Conservation (phyloP, 768 basidiomycete genomes). For the Mycena metata region DNA sequence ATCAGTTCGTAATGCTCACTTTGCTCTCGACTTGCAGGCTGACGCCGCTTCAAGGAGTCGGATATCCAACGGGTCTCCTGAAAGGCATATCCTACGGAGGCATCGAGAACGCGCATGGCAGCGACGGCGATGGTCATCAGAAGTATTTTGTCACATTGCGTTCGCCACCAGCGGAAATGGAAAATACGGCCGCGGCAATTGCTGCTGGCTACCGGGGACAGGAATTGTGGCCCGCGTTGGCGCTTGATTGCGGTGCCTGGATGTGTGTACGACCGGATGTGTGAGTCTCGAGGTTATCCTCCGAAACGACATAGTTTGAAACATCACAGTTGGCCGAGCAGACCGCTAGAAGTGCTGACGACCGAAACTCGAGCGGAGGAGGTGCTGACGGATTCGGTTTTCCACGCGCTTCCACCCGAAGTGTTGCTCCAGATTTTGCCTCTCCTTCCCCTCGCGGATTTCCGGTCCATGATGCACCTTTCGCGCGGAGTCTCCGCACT, state of each 20-base stretch:
- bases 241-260: constrained; percentile 1
- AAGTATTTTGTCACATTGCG: background rate
- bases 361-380: background rate
- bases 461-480: background rate
- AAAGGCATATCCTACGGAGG: constrained; percentile 4
- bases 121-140: background rate
- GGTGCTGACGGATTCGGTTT: background rate
- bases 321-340: background rate
- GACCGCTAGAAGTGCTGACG: background rate
- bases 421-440: constrained; percentile 1
- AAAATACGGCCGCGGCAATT: constrained; percentile 1
- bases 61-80: background rate
- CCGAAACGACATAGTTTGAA: background rate
- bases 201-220: constrained; percentile 4
- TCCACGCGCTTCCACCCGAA: constrained; percentile 5
- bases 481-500: background rate
- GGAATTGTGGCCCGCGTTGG: constrained; percentile 11
- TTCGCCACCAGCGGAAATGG: background rate
- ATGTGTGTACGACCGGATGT: constrained; percentile 12
- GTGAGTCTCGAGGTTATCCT: background rate
- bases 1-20: background rate
- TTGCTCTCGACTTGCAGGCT: too few species aligned
- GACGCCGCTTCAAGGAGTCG: background rate
- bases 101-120: background rate
- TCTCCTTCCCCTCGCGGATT: background rate